phyloP scores from a whole-genome alignment of 2,329 filamentous ascomycete species.

The Phialophora macrospora region DNA sequence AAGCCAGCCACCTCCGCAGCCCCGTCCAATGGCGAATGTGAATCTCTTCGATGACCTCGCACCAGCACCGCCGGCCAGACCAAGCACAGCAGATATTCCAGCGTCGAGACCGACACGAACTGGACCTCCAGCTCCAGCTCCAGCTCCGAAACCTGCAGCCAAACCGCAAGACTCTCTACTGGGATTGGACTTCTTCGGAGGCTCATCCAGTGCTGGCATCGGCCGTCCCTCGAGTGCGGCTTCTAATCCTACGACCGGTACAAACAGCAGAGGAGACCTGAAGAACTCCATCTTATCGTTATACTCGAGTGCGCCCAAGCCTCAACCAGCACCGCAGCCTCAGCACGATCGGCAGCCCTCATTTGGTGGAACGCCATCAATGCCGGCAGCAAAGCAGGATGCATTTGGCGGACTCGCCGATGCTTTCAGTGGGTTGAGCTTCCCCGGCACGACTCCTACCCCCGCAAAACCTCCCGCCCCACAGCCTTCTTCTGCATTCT shows the following conservation, averaged over 20 bases:
- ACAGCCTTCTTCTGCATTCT: conserved; percentile 62
- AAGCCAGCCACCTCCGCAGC: conserved; percentile 43
- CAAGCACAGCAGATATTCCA: conserved; percentile 73
- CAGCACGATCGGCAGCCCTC: conserved; percentile 65
- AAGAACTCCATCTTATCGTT: conserved; percentile 97
- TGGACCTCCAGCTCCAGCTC: conserved; percentile 68
- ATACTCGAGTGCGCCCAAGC: conserved; percentile 82
- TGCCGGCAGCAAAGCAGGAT: conserved; percentile 58
- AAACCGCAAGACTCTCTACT: conserved; percentile 81
- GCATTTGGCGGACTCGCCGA: conserved; percentile 73
- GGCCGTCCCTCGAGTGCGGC: conserved; percentile 79
- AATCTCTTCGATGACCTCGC: conserved; percentile 84
- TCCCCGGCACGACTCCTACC: conserved; percentile 57
- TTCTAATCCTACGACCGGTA: conserved; percentile 61
- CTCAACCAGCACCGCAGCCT: conserved; percentile 62
- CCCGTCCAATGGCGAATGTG: conserved; percentile 58
- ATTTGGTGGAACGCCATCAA: conserved; percentile 69
- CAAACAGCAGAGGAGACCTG: conserved; percentile 83
- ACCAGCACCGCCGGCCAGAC: conserved; percentile 64
- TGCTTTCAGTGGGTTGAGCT: conserved; percentile 75
- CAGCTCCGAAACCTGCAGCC: conserved; percentile 56
- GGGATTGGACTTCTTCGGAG: conserved; percentile 89
- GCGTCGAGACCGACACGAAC: conserved; percentile 62
- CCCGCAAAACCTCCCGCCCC: conserved; percentile 45
- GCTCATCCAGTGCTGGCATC: conserved; percentile 68